These are phyloP conservation scores for Claviceps quebecensis DNA, from an alignment of 2,329 filamentous ascomycete species.

Conservation along the genomic window DNA sequence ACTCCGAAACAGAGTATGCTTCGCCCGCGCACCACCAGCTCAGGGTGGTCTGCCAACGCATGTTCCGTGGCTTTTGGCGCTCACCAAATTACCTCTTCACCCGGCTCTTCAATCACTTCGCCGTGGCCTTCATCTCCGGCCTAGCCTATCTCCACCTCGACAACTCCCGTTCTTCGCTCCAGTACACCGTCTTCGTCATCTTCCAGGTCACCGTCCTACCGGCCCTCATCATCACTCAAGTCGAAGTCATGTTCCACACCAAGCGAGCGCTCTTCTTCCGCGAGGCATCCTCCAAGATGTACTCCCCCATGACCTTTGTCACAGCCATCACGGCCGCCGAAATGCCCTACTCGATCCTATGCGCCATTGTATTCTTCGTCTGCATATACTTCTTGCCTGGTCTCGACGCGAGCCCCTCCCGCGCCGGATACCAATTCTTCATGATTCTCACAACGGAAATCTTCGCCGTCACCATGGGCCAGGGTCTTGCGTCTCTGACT, in stretches of 20 bases:
- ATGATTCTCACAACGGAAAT: constrained; percentile 73
- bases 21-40: constrained; percentile 70
- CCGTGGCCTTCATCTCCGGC: constrained; percentile 65
- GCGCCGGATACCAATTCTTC: constrained; percentile 77
- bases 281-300: constrained; percentile 75
- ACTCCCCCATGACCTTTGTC: constrained; percentile 66
- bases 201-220: constrained; percentile 82
- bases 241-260: constrained; percentile 68
- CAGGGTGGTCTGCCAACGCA: constrained; percentile 57
- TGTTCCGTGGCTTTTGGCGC: constrained; percentile 69
- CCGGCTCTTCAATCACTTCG: constrained; percentile 69
- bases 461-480: constrained; percentile 69
- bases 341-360: constrained; percentile 70
- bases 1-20: constrained; percentile 62
- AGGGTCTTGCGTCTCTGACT: constrained; percentile 62
- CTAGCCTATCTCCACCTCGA: constrained; percentile 69
- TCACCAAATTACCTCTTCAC: constrained; percentile 84
- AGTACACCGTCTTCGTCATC: constrained; percentile 79
- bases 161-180: constrained; percentile 59
- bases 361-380: constrained; percentile 67
- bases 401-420: constrained; percentile 44
- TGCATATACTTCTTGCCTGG: constrained; percentile 77
- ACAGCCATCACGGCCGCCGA: constrained; percentile 69
- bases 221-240: constrained; percentile 68
- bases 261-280: constrained; percentile 74